Evolutionary conservation across 2,329 filamentous ascomycete species (phyloP), one percentile per base, ranked within the genome.

Genomic region (Pyrenochaeta sp.): DNA sequence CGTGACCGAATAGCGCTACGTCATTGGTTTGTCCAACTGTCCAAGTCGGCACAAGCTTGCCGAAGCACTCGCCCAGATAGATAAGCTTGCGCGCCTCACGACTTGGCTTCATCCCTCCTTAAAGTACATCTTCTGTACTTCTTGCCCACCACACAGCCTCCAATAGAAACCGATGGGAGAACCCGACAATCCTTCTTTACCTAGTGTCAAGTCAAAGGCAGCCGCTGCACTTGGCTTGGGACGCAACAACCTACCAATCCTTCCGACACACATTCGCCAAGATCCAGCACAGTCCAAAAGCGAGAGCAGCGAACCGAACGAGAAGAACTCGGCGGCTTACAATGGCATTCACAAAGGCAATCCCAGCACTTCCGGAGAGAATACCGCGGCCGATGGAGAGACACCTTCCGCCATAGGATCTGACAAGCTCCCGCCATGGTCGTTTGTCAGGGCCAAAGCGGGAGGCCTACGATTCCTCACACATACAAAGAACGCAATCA

Each of bases 401-500:
- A 65, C 74, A 76, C 48, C 77, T 80, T 37, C 80, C 79, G 39
- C 80, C 80, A 57, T 82, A 81, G 72, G 63, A 47, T 35, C 50
- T 22, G 52, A 58, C 19, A 76, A 78, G 67, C 71, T 71, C 45
- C 71, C 74, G 54, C 69, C 84, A 48, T 52, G 44, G 35, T 58
- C 54, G 14, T 48, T 74, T 24, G 67, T 71, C 42, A 78, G 83
- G 58, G 74, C 82, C 56, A 77, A 71, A 51, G 71, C 78, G 55
- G 75, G 77, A 47, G 74, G 73, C 15, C 72, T 74, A 52, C 72
- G 75, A 63, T 82, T 85, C 67, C 72, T 78, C 54, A 79, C 77
- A 23, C 77, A 79, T 55, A 72, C 73, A 41, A 78, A 79, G 75
- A 66, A 83, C 84, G 76, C 76, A 61, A 60, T 92, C 51, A 80